Base-by-base conservation (phyloP, 2,329 filamentous ascomycete species). In the Helicocarpus griseus region DNA sequence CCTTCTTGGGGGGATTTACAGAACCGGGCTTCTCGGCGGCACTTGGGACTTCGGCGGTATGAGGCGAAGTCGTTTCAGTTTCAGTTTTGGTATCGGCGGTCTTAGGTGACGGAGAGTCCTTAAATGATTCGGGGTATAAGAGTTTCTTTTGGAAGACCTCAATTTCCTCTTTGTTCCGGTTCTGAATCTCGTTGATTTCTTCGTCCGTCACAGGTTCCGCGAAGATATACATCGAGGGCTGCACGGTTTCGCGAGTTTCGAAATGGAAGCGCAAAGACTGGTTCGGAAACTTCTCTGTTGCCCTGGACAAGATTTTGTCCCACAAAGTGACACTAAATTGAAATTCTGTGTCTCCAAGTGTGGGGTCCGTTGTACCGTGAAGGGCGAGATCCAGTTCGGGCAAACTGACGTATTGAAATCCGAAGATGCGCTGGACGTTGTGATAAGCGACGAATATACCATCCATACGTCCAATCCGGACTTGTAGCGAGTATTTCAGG, bases 401-500 rank as follows among this genome's bases (percentile, higher is more conserved):
- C 13, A 97, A 71, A 53, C 83, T 83, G 54, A 98, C 79, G 65
- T 98, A 98, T 68, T 98, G 93, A 68, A 98, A 98, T 5, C 93
- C 93, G 65, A 98, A 98, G 47, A 98, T 95, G 51, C 90, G 86
- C 68, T 90, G 79, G 2, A 89, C 87, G 65, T 98, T 98, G 73
- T 98, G 93, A 65, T 83, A 98, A 2, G 93, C 93, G 21, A 97
- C 87, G 63, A 97, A 98, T 47, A 97, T 96, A 50, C 93, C 93
- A 64, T 98, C 91, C 94, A 98, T 98, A 47, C 90, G 83, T 17
- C 94, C 93, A 81, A 98, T 94, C 41, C 93, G 87, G 26, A 91
- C 94, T 69, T 98, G 93, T 28, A 98, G 76, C 8, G 90, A 95
- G 68, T 98, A 98, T 64, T 98, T 98, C 51, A 98, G 74, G 71